These are phyloP conservation scores for Cyberlindnera americana DNA, from an alignment of 805 yeast species.

Conservation along the genomic window DNA sequence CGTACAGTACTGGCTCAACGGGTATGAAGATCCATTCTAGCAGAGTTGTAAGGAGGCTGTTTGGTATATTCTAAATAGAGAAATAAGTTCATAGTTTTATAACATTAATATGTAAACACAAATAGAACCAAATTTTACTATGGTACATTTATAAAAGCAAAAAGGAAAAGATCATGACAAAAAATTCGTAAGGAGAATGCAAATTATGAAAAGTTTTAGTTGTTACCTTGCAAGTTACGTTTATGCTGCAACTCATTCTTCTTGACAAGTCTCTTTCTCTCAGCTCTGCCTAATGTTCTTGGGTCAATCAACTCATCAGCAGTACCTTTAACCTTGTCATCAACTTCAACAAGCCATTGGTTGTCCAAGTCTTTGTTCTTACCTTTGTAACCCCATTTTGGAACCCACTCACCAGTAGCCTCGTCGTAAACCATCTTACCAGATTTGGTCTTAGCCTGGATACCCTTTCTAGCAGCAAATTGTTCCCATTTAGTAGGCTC, in stretches of 20 bases:
- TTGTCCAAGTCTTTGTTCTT: conserved; percentile 79
- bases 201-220: conserved; percentile 1
- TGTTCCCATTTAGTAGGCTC: conserved; percentile 95
- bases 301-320: conserved; percentile 78
- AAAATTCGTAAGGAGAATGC: neutral
- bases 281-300: conserved; percentile 73
- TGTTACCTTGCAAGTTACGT: conserved; percentile 56
- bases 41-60: conserved; percentile 21
- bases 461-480: conserved; percentile 95
- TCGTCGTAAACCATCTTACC: conserved; percentile 92
- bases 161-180: conserved; percentile 1
- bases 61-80: conserved; percentile 16
- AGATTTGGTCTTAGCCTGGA: conserved; percentile 81
- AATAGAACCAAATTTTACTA: neutral
- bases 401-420: conserved; percentile 89
- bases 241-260: conserved; percentile 83
- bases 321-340: conserved; percentile 61
- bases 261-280: conserved; percentile 80
- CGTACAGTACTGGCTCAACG: neutral
- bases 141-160: too few relatives aligned
- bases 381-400: conserved; percentile 98
- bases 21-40: conserved; percentile 17
- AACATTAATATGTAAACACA: neutral
- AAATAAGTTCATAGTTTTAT: too few relatives aligned
- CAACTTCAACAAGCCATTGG: conserved; percentile 96